Conservation (phyloP, 192 early-diverging fungal species). For the Dimargaris xerosporica region DNA sequence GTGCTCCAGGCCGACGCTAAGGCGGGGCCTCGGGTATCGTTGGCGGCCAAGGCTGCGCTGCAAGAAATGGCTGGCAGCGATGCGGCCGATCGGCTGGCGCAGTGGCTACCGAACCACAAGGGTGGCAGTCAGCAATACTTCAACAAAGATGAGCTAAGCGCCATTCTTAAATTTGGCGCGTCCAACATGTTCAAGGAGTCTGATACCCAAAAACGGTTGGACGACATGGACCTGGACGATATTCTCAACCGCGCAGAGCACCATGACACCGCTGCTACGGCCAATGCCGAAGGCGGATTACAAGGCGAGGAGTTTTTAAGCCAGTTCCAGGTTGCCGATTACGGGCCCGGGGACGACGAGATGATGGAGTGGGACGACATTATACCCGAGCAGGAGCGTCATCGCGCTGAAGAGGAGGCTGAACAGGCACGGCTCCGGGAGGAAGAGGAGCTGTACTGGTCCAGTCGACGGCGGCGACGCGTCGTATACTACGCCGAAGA, state of each 20-base stretch:
- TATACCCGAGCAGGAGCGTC: conserved; percentile 75
- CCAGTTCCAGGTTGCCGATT: conserved; percentile 89
- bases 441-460: conserved; percentile 34
- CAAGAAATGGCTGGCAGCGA: conserved; percentile 19
- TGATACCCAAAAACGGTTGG: conserved; percentile 59
- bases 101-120: background rate
- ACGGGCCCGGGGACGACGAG: conserved; percentile 35
- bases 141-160: conserved; percentile 64
- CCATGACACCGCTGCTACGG: conserved; percentile 55
- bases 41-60: conserved; percentile 23
- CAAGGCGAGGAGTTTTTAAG: conserved; percentile 78
- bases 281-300: conserved; percentile 37
- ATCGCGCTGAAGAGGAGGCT: conserved; percentile 48
- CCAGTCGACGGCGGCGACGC: conserved; percentile 28
- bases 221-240: conserved; percentile 93
- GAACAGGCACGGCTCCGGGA: conserved; percentile 30
- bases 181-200: conserved; percentile 86
- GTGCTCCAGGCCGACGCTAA: conserved; percentile 36
- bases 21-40: conserved; percentile 13
- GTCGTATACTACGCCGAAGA: conserved; percentile 52
- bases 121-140: conserved; percentile 1
- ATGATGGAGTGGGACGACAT: conserved; percentile 85
- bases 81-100: conserved; percentile 8
- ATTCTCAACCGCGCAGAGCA: conserved; percentile 92
- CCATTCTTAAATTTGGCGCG: conserved; percentile 97